These are phyloP conservation scores for Grigorovia transvaalensis DNA, from an alignment of 805 yeast species.

Conservation along the genomic window DNA sequence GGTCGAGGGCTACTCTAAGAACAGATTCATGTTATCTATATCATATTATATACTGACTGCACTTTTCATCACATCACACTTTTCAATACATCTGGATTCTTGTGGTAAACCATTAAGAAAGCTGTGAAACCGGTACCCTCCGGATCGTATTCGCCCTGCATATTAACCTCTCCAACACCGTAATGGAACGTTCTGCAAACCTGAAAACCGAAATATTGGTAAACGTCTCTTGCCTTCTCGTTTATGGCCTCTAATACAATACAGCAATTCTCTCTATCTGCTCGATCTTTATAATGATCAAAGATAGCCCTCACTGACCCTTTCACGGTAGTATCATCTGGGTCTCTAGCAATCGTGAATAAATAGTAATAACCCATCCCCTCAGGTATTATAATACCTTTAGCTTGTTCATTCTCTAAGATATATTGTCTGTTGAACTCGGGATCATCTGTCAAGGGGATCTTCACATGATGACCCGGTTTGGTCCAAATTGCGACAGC, in stretches of 20 bases:
- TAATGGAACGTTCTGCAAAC: conserved; percentile 18
- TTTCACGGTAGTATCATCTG: conserved; percentile 16
- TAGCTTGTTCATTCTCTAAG: conserved; percentile 14
- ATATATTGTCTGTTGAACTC: conserved; percentile 24
- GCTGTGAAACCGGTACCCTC: conserved; percentile 25
- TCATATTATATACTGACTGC: not conserved
- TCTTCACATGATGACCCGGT: conserved; percentile 19
- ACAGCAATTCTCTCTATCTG: conserved; percentile 24
- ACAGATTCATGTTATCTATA: not conserved
- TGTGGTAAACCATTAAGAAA: conserved; percentile 23
- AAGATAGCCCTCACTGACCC: conserved; percentile 28
- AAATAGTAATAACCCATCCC: conserved; percentile 23
- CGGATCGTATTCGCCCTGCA: conserved; percentile 18
- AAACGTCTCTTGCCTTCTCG: conserved; percentile 25
- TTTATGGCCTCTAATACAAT: conserved; percentile 26
- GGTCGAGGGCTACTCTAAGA: not conserved
- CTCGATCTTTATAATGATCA: conserved; percentile 20
- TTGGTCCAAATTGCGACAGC: conserved; percentile 27
- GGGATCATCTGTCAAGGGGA: conserved; percentile 10
- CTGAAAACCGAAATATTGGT: conserved; percentile 28
- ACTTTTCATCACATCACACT: not conserved
- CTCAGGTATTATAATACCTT: conserved; percentile 18
- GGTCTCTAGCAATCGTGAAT: conserved; percentile 26
- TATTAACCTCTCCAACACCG: conserved; percentile 25
- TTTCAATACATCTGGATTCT: not conserved